A percentile compares a stretch with the other conserved stretches of the same genome.
Evolutionary conservation across 768 basidiomycete species (phyloP).

Genomic region (Leucocoprinus birnbaumii): DNA sequence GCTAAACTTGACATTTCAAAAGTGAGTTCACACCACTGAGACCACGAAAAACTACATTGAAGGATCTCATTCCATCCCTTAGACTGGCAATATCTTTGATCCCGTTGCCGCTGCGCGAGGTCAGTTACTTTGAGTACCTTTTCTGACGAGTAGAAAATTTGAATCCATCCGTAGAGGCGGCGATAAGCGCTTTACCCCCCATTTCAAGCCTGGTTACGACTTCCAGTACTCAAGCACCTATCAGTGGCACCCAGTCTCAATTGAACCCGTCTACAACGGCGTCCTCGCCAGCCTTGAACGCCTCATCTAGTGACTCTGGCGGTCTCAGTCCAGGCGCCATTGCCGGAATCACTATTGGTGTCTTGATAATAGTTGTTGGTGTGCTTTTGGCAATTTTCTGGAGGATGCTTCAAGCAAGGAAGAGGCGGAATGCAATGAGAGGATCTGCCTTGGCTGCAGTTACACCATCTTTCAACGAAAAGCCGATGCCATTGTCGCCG

Average conservation of each 20-base stretch:
- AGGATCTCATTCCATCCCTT: too few relatives aligned
- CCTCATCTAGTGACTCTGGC: background rate
- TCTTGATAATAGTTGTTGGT: conserved; percentile 39
- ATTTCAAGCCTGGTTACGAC: background rate
- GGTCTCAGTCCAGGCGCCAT: conserved; percentile 50
- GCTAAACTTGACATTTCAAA: conserved; percentile 50
- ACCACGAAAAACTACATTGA: too few relatives aligned
- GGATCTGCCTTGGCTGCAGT: background rate
- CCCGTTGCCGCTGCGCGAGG: conserved; percentile 26
- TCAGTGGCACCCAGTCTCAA: background rate
- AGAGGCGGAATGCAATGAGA: conserved; percentile 14
- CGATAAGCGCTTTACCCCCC: background rate
- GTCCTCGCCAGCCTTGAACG: background rate
- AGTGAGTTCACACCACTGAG: too few relatives aligned
- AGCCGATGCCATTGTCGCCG: background rate
- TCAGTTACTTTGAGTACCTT: conserved; percentile 3
- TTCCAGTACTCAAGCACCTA: background rate
- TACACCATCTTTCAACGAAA: background rate
- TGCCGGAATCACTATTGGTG: conserved; percentile 59
- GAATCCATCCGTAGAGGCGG: background rate
- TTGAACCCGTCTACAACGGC: conserved; percentile 13
- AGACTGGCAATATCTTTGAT: conserved; percentile 36
- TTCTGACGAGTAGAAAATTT: background rate
- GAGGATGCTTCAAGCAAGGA: conserved; percentile 28
- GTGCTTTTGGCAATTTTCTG: conserved; percentile 36